Evolutionary conservation across 2,329 filamentous ascomycete genomes (phyloP).

Genomic region (Rugonectria rugulosa): DNA sequence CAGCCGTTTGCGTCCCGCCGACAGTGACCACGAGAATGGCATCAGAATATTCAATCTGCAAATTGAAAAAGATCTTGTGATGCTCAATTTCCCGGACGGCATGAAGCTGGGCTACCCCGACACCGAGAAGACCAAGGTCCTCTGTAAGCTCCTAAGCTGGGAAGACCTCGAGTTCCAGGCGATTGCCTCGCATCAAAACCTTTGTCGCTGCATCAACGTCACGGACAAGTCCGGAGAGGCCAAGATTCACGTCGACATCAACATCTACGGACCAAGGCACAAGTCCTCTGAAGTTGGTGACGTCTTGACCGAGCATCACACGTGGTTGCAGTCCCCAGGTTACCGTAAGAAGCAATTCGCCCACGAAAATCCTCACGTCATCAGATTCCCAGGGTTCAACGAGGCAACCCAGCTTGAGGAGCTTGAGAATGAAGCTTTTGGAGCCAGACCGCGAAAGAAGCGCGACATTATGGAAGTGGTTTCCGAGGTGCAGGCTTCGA

Average conservation of each 20-base stretch:
- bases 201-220: constrained; percentile 36
- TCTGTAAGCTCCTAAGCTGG: background rate
- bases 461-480: constrained; percentile 16
- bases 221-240: constrained; percentile 39
- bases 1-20: background rate
- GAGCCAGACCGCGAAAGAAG: background rate
- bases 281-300: constrained; percentile 35
- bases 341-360: constrained; percentile 18
- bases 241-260: constrained; percentile 41
- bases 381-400: constrained; percentile 11
- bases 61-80: background rate
- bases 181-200: background rate
- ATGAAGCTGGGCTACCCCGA: constrained; percentile 6
- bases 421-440: background rate
- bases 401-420: background rate
- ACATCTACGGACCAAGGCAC: constrained; percentile 45
- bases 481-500: constrained; percentile 26
- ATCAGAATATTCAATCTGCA: background rate
- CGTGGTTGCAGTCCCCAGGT: constrained; percentile 46
- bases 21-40: background rate
- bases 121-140: constrained; percentile 1
- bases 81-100: background rate
- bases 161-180: constrained; percentile 21
- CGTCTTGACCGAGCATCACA: constrained; percentile 38
- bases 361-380: constrained; percentile 25